phyloP scores from a whole-genome alignment of 2,329 filamentous ascomycete species.

The Aschersonia sp. region DNA sequence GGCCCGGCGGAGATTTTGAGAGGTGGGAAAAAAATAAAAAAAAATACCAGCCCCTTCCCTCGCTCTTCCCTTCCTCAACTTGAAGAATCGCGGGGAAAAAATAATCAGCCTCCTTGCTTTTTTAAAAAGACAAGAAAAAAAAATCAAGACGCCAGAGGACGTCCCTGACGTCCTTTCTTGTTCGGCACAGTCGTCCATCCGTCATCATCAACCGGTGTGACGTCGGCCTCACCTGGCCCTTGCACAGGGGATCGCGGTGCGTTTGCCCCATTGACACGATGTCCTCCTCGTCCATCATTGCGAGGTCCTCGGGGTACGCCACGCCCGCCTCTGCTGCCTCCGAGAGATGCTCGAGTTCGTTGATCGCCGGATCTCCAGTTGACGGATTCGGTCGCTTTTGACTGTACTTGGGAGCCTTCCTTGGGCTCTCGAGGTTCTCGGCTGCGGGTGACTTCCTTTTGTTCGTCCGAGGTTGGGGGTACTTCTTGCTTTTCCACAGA shows the following conservation, averaged over 20 bases:
- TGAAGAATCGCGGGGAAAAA: too few species aligned
- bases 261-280: constrained; percentile 33
- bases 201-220: constrained; percentile 35
- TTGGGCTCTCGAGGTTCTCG: constrained; percentile 26
- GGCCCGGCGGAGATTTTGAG: too few species aligned
- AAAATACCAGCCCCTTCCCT: too few species aligned
- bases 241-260: constrained; percentile 20
- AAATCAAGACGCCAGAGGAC: constrained; percentile 11
- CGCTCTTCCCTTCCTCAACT: too few species aligned
- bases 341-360: constrained; percentile 26
- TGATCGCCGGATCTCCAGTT: constrained; percentile 44
- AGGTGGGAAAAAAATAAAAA: too few species aligned
- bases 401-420: constrained; percentile 35
- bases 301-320: constrained; percentile 23
- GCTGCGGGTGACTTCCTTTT: constrained; percentile 28
- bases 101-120: too few species aligned
- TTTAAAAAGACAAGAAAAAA: neutral
- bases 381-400: constrained; percentile 41
- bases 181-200: constrained; percentile 46
- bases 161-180: constrained; percentile 22
- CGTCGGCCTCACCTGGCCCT: constrained; percentile 14
- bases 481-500: constrained; percentile 6
- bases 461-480: constrained; percentile 25
- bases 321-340: constrained; percentile 24
- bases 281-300: constrained; percentile 25